These are phyloP conservation scores for Platanthera guangdongensis DNA, from an alignment of 106 monocot genomes.

Conservation along the genomic window DNA sequence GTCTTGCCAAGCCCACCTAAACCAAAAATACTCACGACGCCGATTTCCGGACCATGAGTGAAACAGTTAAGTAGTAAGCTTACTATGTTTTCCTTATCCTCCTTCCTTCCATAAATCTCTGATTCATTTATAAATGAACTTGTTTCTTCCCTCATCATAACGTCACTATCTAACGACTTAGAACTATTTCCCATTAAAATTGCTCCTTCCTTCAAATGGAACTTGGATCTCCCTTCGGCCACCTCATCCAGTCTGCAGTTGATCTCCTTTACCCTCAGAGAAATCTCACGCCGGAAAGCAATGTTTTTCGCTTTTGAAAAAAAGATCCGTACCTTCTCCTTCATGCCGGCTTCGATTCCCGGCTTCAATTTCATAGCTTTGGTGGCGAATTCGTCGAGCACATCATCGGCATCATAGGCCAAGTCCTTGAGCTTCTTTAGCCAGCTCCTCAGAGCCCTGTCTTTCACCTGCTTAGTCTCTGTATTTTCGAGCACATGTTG, in stretches of 20 bases:
- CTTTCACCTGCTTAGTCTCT: constrained; percentile 14
- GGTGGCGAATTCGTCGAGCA: constrained; percentile 16
- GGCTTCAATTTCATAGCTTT: constrained; percentile 1
- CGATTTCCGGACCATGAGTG: background rate
- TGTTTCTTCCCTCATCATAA: background rate
- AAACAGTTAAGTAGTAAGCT: background rate
- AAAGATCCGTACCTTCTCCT: constrained; percentile 2
- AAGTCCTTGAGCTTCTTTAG: constrained; percentile 28
- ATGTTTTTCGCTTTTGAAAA: background rate
- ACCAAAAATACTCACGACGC: constrained; percentile 30
- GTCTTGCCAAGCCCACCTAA: constrained; percentile 48
- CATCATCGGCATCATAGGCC: constrained; percentile 22
- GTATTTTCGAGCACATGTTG: constrained; percentile 31
- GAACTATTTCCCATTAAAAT: background rate
- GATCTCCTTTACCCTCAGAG: constrained; percentile 13
- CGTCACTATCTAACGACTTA: background rate
- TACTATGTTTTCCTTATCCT: constrained; percentile 16
- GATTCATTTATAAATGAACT: constrained; percentile 29
- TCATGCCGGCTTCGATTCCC: background rate
- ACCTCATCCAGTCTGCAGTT: constrained; percentile 27
- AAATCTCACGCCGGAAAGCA: constrained; percentile 5
- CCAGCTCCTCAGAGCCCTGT: constrained; percentile 20
- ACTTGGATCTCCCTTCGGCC: constrained; percentile 19
- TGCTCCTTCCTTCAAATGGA: constrained; percentile 10
- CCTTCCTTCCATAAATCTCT: constrained; percentile 19